Percentiles rank a stretch among this genome's conserved stretches.
phyloP scores from a whole-genome alignment of 768 basidiomycete genomes.

The Bullera alba region DNA sequence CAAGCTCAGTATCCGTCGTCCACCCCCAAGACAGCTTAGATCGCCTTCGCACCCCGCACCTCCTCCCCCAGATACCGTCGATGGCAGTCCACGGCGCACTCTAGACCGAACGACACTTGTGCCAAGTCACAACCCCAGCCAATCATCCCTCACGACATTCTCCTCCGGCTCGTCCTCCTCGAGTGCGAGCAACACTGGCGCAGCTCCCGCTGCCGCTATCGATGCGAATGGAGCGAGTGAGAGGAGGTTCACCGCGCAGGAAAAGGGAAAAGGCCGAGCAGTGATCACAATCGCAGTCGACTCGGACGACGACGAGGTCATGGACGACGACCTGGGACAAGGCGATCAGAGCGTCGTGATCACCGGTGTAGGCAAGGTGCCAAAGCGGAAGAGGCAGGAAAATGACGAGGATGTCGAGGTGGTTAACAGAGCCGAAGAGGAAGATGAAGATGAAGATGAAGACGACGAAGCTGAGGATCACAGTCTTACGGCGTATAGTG shows the following conservation, averaged over 20 bases:
- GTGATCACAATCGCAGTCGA: conserved; percentile 7
- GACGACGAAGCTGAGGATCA: conserved; percentile 4
- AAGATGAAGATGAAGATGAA: conserved; percentile 1
- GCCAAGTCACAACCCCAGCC: no score
- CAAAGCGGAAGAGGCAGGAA: not conserved
- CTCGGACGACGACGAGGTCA: conserved; percentile 1
- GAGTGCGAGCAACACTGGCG: no score
- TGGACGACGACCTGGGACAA: conserved; percentile 3
- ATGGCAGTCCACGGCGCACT: no score
- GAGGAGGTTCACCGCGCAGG: conserved; percentile 11
- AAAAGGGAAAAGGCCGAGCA: conserved; percentile 27
- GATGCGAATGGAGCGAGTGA: no score
- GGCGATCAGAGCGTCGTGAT: not conserved
- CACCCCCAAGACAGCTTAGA: no score
- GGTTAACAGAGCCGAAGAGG: conserved; percentile 43
- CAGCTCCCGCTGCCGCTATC: no score
- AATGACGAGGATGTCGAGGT: conserved; percentile 7
- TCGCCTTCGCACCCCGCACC: no score
- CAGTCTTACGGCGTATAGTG: conserved; percentile 10
- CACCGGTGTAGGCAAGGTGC: not conserved
- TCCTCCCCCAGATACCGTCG: no score
- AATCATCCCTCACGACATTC: no score
- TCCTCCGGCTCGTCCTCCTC: no score
- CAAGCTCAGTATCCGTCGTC: no score
- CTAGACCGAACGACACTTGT: no score